phyloP scores from a whole-genome alignment of 495 filamentous ascomycete genomes.

The Letharia lupina region DNA sequence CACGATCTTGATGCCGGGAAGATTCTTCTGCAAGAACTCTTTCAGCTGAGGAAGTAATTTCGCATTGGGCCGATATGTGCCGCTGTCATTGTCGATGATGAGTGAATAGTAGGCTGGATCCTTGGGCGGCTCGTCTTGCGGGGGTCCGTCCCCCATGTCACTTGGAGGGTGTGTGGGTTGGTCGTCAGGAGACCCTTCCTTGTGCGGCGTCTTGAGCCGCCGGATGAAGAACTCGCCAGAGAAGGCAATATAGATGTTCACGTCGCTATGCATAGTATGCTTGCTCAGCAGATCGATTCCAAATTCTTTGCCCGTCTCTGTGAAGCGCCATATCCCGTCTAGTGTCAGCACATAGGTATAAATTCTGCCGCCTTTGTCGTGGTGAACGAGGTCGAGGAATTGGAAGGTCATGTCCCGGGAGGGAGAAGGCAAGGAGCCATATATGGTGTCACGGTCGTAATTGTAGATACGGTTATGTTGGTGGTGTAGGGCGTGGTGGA shows the following conservation, averaged over 20 bases:
- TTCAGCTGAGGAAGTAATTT: constrained; percentile 61
- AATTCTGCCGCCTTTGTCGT: constrained; percentile 72
- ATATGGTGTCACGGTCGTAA: constrained; percentile 62
- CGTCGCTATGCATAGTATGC: constrained; percentile 92
- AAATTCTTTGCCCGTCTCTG: constrained; percentile 90
- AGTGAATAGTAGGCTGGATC: constrained; percentile 71
- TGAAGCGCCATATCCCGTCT: constrained; percentile 79
- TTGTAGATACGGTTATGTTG: constrained; percentile 87
- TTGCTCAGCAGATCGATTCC: constrained; percentile 87
- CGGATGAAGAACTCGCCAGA: constrained; percentile 90
- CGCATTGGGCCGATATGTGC: constrained; percentile 83
- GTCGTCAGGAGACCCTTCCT: constrained; percentile 24
- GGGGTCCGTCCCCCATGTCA: constrained; percentile 32
- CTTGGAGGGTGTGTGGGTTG: constrained; percentile 30
- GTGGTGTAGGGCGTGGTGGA: constrained; percentile 79
- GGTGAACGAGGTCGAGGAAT: constrained; percentile 80
- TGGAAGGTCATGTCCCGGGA: constrained; percentile 57
- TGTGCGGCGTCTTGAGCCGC: constrained; percentile 43
- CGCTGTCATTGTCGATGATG: constrained; percentile 89
- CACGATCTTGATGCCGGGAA: constrained; percentile 64
- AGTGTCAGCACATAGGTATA: constrained; percentile 91
- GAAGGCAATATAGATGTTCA: constrained; percentile 80
- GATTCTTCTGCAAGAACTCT: constrained; percentile 56
- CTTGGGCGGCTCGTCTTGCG: constrained; percentile 34
- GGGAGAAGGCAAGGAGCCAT: constrained; percentile 52